Conservation (phyloP, 225 moss, liverwort and hornwort species). For the Physcomitrellopsis africana region DNA sequence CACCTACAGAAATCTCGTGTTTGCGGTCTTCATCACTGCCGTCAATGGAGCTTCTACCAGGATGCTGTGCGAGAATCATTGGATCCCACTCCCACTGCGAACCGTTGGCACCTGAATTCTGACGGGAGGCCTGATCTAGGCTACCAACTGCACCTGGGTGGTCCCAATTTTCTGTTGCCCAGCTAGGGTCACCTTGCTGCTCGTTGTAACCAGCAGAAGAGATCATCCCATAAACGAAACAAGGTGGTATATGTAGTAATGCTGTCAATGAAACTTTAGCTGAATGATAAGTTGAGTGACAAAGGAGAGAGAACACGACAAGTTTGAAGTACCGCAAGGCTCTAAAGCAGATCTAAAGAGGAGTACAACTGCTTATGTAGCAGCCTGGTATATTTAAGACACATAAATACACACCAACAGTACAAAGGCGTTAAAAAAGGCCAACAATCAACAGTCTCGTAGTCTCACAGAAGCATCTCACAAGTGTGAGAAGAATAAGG, state of each 20-base stretch:
- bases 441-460: constrained; percentile 1
- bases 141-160: constrained; percentile 69
- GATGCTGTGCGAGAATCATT: constrained; percentile 90
- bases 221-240: constrained; percentile 96
- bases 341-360: constrained; percentile 31
- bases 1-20: constrained; percentile 57
- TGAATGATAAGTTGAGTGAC: constrained; percentile 64
- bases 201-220: constrained; percentile 92
- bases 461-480: constrained; percentile 12
- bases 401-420: constrained; percentile 18
- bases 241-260: constrained; percentile 37
- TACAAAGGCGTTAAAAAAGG: background rate
- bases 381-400: constrained; percentile 17
- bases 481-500: constrained; percentile 5
- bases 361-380: constrained; percentile 30
- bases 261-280: constrained; percentile 36
- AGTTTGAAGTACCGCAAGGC: constrained; percentile 40
- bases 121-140: constrained; percentile 66
- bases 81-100: constrained; percentile 98
- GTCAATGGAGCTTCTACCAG: constrained; percentile 66
- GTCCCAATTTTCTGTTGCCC: constrained; percentile 94
- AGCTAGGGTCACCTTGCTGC: constrained; percentile 92
- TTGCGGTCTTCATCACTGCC: constrained; percentile 77
- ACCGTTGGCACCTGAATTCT: constrained; percentile 64
- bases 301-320: constrained; percentile 79